phyloP scores from a whole-genome alignment of 805 yeast genomes.

The Saccharomycopsis sp. region DNA sequence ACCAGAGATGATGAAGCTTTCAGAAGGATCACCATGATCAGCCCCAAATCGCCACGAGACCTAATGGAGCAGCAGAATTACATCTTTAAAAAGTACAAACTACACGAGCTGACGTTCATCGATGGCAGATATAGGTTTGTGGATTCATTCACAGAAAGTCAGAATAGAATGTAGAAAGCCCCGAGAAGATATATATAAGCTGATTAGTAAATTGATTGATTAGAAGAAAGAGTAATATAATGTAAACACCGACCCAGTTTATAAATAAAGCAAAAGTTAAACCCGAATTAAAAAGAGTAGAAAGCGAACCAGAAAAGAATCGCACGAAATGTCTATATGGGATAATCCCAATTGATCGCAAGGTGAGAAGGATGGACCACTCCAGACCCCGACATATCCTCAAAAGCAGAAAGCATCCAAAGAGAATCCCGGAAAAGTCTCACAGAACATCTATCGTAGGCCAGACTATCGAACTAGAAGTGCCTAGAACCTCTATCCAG shows the following conservation, averaged over 20 bases:
- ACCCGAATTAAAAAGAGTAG: background rate
- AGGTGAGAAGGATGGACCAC: no score
- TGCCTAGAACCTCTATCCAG: no score
- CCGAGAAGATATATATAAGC: background rate
- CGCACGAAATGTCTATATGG: background rate
- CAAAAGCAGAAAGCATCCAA: no score
- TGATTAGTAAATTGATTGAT: background rate
- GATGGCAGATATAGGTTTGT: background rate
- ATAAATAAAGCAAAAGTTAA: background rate
- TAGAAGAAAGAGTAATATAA: background rate
- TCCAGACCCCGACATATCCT: no score
- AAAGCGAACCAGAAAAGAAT: background rate
- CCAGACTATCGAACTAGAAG: no score
- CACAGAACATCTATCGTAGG: no score
- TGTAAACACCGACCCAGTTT: background rate
- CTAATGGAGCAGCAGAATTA: background rate
- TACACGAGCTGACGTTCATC: background rate
- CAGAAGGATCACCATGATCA: background rate
- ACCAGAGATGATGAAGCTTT: background rate
- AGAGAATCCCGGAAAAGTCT: no score
- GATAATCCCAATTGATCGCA: no score
- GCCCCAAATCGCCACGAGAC: background rate
- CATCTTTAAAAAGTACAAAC: background rate
- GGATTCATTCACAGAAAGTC: background rate
- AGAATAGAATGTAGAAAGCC: background rate